Percentiles rank a stretch among this genome's conserved stretches.
phyloP scores from a whole-genome alignment of 371 early-diverging fungal species.

The Rozella allomycis region DNA sequence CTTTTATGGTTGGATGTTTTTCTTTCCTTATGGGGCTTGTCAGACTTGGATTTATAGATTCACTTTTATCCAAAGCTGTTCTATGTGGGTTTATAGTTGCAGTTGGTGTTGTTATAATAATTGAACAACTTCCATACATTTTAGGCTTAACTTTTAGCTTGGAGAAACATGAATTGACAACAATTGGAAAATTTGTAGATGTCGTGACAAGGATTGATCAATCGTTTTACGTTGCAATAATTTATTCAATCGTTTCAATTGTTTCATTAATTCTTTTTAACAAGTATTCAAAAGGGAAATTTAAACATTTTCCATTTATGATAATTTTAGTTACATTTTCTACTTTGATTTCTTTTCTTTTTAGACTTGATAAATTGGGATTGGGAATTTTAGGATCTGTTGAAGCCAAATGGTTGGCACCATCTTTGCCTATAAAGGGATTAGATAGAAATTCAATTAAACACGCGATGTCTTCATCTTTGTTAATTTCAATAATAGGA shows the following conservation, averaged over 20 bases:
- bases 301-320: too few relatives aligned
- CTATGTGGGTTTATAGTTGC: slow-evolving; percentile 80
- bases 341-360: too few relatives aligned
- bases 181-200: background rate
- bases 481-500: slow-evolving; percentile 17
- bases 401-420: too few relatives aligned
- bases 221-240: too few relatives aligned
- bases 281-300: too few relatives aligned
- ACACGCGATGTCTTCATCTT: background rate
- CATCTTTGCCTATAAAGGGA: too few relatives aligned
- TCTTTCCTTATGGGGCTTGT: slow-evolving; percentile 75
- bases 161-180: background rate
- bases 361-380: too few relatives aligned
- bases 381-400: too few relatives aligned
- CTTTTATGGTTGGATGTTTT: slow-evolving; percentile 44
- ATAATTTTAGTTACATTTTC: too few relatives aligned
- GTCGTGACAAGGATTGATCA: background rate
- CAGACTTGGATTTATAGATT: slow-evolving; percentile 81
- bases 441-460: background rate
- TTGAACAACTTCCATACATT: slow-evolving; percentile 55
- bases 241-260: too few relatives aligned
- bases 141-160: slow-evolving; percentile 23
- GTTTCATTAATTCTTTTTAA: too few relatives aligned
- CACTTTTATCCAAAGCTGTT: slow-evolving; percentile 67
- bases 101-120: slow-evolving; percentile 63